These are phyloP conservation scores for Escovopsis sp. DNA, from an alignment of 2,329 filamentous ascomycete genomes.

Conservation along the genomic window DNA sequence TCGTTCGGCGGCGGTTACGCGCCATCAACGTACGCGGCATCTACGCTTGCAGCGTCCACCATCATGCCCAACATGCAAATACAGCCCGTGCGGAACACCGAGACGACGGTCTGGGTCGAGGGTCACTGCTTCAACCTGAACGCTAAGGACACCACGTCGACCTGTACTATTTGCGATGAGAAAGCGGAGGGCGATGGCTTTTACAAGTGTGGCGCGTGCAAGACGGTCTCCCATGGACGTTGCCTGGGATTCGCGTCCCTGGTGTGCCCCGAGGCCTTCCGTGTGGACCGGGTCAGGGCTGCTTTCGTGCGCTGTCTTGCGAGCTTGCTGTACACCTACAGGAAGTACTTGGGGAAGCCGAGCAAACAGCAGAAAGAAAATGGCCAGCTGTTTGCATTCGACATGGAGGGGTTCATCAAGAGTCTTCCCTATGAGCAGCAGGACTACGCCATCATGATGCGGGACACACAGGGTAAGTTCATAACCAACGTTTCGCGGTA, in stretches of 20 bases:
- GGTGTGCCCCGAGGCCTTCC: slow-evolving; percentile 49
- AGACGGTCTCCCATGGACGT: slow-evolving; percentile 39
- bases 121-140: slow-evolving; percentile 65
- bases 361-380: slow-evolving; percentile 44
- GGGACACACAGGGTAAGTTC: slow-evolving; percentile 48
- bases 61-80: slow-evolving; percentile 76
- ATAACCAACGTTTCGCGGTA: background rate
- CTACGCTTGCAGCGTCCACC: slow-evolving; percentile 72
- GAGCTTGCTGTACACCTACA: slow-evolving; percentile 52
- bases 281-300: slow-evolving; percentile 45
- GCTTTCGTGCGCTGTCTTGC: slow-evolving; percentile 51
- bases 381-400: slow-evolving; percentile 47
- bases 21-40: slow-evolving; percentile 71
- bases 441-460: slow-evolving; percentile 48
- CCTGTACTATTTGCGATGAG: slow-evolving; percentile 65
- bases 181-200: slow-evolving; percentile 56
- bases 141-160: slow-evolving; percentile 40
- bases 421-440: slow-evolving; percentile 52
- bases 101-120: slow-evolving; percentile 71
- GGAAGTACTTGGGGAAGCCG: slow-evolving; percentile 46
- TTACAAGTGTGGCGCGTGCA: slow-evolving; percentile 58
- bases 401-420: slow-evolving; percentile 50
- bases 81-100: slow-evolving; percentile 64
- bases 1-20: slow-evolving; percentile 60
- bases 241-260: slow-evolving; percentile 48